Evolutionary conservation across 345 rosid species (phyloP), one percentile per base, ranked within the genome.

Genomic region (Arabidopsis thaliana): DNA sequence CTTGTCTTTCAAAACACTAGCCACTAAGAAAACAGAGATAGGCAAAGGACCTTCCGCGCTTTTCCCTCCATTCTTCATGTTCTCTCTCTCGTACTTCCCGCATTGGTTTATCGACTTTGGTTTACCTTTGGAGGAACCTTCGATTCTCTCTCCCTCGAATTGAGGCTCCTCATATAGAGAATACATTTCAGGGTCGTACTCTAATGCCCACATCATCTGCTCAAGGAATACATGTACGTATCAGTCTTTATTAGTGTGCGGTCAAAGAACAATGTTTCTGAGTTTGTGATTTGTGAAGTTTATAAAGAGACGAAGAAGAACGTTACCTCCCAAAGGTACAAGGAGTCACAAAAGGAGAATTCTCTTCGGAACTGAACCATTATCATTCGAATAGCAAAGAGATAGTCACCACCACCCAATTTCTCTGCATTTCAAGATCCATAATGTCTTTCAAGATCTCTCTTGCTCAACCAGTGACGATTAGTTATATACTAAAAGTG

Each of bases 171-270:
- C 99, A 41, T 92, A 95, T 16, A 86, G n/a, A 23, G 61, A 73
- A 71, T 84, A 93, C 85, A 88, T 72, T 61, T 88, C 96, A 1
- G 99, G 99, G 57, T 95, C 96, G 33, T 90, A 95, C 78, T 95
- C 98, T 66, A 95, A 84, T 52, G 98, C 98, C 98, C 99, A 95
- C 99, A 95, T 95, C 99, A 95, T 95, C 99, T 95, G 94, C 74
- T 9, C 46, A 63, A n/a, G 36, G 62, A 1, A 16, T 33, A 46
- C 46, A 67, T 16, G 68, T 25, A 20, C 4, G 4, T 1, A 32
- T 13, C 8, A 0, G 30, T 51, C 63, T 67, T 62, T 37, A 45
- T 25, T 58, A 37, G 37, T 34, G 24, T 34, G 16, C 6, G 0
- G 44, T 32, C 22, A 52, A 57, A 71, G 63, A 56, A n/a, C 24